Evolutionary conservation across 192 early-diverging fungal genomes (phyloP), one percentile per base, ranked within the genome.

Genomic region (Coemansia sp.): DNA sequence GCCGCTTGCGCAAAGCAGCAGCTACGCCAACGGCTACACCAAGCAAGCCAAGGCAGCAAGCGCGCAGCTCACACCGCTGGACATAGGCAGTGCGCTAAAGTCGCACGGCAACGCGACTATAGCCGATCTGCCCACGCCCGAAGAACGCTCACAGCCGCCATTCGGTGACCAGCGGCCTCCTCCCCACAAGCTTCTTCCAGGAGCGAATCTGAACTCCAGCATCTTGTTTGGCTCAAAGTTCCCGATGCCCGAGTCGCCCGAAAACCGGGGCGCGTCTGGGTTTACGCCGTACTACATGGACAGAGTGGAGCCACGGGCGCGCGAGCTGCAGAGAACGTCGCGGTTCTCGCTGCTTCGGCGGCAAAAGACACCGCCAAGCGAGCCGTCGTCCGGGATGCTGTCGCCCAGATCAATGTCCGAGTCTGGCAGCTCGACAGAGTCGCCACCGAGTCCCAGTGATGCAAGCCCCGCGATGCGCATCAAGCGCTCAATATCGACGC

Each of bases 241-340:
- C 54, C 71, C 74, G 20, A 58, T 71, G 53, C 67, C 74, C 0
- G 51, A 65, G 1, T 33, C 51, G 7, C 20, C 71, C 14, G 60
- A 28, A 20, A 37, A 35, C 33, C 51, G 51, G 15, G 68, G 66
- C 37, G 37, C 73, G 6, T 14, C 28, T 8, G 76, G 51, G 37
- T 83, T 83, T 39, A 73, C 65, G 36, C 80, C 80, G 36, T 72
- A 83, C 58, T 66, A 43, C 37, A 83, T 83, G 80, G 66, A 71
- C n/a, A 66, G 56, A 32, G 68, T 51, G 5, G 61, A 77, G 52
- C 75, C 80, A 33, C 63, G 61, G 32, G 80, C 72, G 17, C 72
- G 64, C 5, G 80, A 83, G 53, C 72, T 81, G 28, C 79, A 68
- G 61, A 62, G 67, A 12, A 20, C 53, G 43, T 68, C 72, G 33